Base-by-base conservation (phyloP, 768 basidiomycete genomes). In the Cyclocybe cylindracea region DNA sequence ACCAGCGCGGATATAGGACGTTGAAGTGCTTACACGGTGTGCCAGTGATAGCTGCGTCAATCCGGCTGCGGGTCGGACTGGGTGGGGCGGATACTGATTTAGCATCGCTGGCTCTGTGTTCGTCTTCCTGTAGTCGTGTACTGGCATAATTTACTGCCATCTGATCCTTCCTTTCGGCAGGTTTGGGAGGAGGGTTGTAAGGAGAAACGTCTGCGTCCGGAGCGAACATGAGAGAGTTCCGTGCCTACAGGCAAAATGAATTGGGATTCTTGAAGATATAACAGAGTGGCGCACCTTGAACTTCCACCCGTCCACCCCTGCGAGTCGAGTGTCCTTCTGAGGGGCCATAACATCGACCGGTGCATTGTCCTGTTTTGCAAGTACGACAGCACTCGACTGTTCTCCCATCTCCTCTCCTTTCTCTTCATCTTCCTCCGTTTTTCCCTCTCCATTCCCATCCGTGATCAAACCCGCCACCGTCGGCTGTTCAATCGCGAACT, bases 171-270 rank as follows among this genome's bases (percentile, higher is more conserved):
- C 41, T 54, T 38, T 65, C 75, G 6, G 57, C 19, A 34, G 66
- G 62, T 41, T 70, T 68, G 3, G 71, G 68, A n/a, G 54, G 50
- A 36, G 60, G 59, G 63, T 86, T 79, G 61, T 94, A 91, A 1
- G 93, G 91, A 16, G 88, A 83, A 40, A 82, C 76, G 65, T 99
- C 89, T 24, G 91, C 92, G 61, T 97, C 97, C 2, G 97, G 95
- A 0, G 88, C 65, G 63, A 98, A 99, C 93, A 97, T 97, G 47
- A 99, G 76, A 3, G 91, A 86, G 70, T 99, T 99, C 51, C 97
- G 86, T 24, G 92, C 80, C 94, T 97, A 60, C 16, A 50, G 46
- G n/a, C 24, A 33, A 47, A 38, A 39, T 47, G 10, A 48, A 34
- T 37, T 38, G 44, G 14, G 13, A 34, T 29, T 10, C 45, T 16